A percentile compares a stretch with the other conserved stretches of the same genome.
Conservation (phyloP, 768 basidiomycete genomes). For the Rhodosporidiobolus odoratus region DNA sequence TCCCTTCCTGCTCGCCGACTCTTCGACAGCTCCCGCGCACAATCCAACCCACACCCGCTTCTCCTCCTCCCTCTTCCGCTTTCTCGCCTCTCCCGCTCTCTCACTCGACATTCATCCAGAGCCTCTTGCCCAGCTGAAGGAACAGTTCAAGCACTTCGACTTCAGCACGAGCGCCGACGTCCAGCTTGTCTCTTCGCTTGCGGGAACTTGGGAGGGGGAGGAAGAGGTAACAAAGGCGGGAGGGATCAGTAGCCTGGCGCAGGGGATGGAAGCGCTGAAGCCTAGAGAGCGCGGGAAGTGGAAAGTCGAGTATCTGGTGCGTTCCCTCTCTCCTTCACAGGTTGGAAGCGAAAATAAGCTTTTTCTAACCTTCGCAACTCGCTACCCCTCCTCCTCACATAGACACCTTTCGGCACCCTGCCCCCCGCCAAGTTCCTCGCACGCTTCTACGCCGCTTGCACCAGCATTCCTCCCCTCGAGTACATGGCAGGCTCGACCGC, state of each 20-base stretch:
- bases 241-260: conserved; percentile 3
- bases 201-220: neutral
- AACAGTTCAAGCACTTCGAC: neutral
- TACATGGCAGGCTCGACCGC: neutral
- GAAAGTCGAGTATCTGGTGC: conserved; percentile 18
- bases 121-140: neutral
- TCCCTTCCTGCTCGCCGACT: neutral
- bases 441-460: conserved; percentile 1
- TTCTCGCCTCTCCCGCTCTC: neutral
- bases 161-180: neutral
- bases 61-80: neutral
- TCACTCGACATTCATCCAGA: neutral
- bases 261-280: neutral
- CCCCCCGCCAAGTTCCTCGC: neutral
- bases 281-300: neutral
- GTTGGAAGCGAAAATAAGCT: no score
- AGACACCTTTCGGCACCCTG: neutral
- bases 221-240: neutral
- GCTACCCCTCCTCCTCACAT: neutral
- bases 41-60: conserved; percentile 4
- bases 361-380: neutral
- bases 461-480: neutral
- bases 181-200: neutral
- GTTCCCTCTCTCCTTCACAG: neutral
- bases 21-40: neutral